Evolutionary conservation across 352 stramenopile species (phyloP).

Genomic region (Globisporangium polare): DNA sequence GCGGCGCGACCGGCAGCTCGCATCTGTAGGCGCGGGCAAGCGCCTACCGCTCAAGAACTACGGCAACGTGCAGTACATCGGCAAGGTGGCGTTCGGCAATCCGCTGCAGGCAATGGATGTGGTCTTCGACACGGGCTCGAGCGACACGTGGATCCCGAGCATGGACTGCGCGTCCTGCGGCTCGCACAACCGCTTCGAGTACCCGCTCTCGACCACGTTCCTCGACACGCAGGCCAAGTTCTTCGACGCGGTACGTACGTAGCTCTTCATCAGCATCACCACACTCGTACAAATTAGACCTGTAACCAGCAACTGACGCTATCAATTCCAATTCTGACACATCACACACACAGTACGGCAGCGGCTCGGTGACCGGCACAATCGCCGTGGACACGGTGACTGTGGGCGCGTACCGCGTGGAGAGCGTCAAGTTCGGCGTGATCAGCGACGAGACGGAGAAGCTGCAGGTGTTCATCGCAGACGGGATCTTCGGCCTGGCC

Average conservation of each 20-base stretch:
- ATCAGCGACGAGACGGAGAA: conserved; percentile 62
- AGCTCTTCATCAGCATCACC: neutral
- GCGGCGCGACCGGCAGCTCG: conserved; percentile 2
- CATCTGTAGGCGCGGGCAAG: conserved; percentile 27
- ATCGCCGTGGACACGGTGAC: conserved; percentile 72
- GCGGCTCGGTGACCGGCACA: conserved; percentile 71
- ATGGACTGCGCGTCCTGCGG: conserved; percentile 44
- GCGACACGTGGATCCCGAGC: conserved; percentile 76
- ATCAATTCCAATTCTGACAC: conserved; percentile 12
- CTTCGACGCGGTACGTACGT: conserved; percentile 41
- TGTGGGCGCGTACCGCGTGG: conserved; percentile 62
- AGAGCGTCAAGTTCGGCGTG: conserved; percentile 77
- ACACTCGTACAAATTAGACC: neutral
- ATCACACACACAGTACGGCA: conserved; percentile 45
- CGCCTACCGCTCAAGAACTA: conserved; percentile 71
- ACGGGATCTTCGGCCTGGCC: conserved; percentile 84
- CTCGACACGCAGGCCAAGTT: conserved; percentile 74
- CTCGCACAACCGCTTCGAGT: conserved; percentile 55
- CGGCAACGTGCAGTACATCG: conserved; percentile 84
- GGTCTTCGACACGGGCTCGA: conserved; percentile 81
- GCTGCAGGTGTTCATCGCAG: conserved; percentile 79
- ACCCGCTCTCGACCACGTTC: conserved; percentile 54
- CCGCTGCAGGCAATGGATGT: conserved; percentile 60
- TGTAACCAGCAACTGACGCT: neutral
- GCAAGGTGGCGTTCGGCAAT: conserved; percentile 65